These are phyloP conservation scores for Cladophialophora immunda DNA, from an alignment of 2,329 filamentous ascomycete genomes.

Conservation along the genomic window DNA sequence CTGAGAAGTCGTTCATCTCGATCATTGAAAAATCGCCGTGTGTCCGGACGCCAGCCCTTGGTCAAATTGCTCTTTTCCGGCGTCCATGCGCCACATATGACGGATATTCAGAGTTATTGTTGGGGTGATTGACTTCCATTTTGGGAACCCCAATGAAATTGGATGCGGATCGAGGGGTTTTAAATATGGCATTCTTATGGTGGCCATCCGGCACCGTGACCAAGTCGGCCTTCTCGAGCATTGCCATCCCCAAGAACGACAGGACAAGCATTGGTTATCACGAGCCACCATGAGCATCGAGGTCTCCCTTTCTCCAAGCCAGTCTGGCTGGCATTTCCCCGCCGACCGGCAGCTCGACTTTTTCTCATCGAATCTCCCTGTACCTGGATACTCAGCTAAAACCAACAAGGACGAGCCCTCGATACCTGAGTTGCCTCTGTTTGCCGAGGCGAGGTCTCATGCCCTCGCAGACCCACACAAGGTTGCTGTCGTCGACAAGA, in stretches of 20 bases:
- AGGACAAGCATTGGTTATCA: not conserved
- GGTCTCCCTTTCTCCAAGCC: constrained; percentile 22
- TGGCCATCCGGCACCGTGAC: not conserved
- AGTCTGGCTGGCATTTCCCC: constrained; percentile 14
- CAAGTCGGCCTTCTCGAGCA: constrained; percentile 9
- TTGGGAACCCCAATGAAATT: constrained; percentile 23
- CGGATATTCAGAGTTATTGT: constrained; percentile 7
- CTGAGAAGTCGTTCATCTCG: constrained; percentile 7
- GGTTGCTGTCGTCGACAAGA: constrained; percentile 50
- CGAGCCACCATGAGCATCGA: constrained; percentile 26
- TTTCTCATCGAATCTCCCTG: constrained; percentile 1
- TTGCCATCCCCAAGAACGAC: not conserved
- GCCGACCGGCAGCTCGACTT: constrained; percentile 18
- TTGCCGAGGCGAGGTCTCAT: constrained; percentile 49
- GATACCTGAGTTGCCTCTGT: constrained; percentile 47
- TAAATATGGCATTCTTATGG: constrained; percentile 20
- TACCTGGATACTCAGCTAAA: constrained; percentile 4
- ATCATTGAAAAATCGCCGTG: constrained; percentile 23
- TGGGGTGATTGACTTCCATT: constrained; percentile 24
- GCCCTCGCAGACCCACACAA: constrained; percentile 47
- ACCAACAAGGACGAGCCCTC: constrained; percentile 17
- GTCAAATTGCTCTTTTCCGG: constrained; percentile 9
- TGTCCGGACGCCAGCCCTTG: constrained; percentile 9
- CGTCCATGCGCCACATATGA: constrained; percentile 8
- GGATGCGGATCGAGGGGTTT: constrained; percentile 20